Evolutionary conservation across 805 yeast species (phyloP).

Genomic region (Yamadazyma philogaea): DNA sequence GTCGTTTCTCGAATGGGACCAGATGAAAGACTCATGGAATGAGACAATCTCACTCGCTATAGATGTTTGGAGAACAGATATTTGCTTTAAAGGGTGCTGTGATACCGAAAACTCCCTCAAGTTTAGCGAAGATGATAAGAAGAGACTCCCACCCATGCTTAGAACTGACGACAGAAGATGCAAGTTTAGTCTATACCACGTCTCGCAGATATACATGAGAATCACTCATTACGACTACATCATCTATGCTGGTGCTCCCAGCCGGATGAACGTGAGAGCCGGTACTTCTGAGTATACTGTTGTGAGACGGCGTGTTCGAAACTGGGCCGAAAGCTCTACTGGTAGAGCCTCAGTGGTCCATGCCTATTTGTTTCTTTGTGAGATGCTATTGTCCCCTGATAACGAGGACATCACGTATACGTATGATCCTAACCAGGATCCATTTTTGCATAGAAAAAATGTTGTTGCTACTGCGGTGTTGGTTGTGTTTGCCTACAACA

Average conservation of each 20-base stretch:
- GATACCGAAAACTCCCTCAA: slow-evolving; percentile 14
- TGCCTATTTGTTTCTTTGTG: slow-evolving; percentile 59
- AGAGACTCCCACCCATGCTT: slow-evolving; percentile 20
- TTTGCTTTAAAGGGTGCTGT: slow-evolving; percentile 19
- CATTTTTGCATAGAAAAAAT: slow-evolving; percentile 38
- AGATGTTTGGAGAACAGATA: slow-evolving; percentile 27
- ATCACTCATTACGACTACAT: slow-evolving; percentile 30
- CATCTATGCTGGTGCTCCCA: slow-evolving; percentile 30
- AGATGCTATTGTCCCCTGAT: slow-evolving; percentile 56
- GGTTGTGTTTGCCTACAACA: slow-evolving; percentile 54
- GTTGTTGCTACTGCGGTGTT: slow-evolving; percentile 40
- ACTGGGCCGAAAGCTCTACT: slow-evolving; percentile 47
- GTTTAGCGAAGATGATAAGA: slow-evolving; percentile 9
- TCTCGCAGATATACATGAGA: slow-evolving; percentile 26
- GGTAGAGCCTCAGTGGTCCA: slow-evolving; percentile 58
- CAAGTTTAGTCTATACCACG: slow-evolving; percentile 25
- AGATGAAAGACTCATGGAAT: slow-evolving; percentile 25
- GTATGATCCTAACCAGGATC: slow-evolving; percentile 53
- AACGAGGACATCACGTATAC: slow-evolving; percentile 43
- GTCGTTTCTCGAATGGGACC: slow-evolving; percentile 23
- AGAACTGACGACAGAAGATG: slow-evolving; percentile 22
- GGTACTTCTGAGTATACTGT: slow-evolving; percentile 48
- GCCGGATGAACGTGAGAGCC: slow-evolving; percentile 52
- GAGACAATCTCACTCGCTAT: slow-evolving; percentile 27
- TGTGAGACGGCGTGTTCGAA: slow-evolving; percentile 47